phyloP scores from a whole-genome alignment of 176 grass and related monocot genomes.

The Cenchrus americanus region DNA sequence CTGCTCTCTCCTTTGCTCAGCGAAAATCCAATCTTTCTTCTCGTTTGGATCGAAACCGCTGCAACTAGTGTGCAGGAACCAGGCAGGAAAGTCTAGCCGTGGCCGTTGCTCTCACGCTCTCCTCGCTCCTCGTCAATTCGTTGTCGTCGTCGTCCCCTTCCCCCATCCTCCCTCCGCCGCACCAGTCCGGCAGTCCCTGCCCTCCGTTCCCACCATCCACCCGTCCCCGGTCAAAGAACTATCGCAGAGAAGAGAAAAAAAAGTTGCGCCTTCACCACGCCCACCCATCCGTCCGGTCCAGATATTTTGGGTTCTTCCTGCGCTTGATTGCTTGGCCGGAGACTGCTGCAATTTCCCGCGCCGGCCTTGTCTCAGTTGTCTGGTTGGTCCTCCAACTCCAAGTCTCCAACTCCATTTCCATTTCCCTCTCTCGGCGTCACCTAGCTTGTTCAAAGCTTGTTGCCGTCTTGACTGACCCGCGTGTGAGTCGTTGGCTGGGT shows the following conservation, averaged over 20 bases:
- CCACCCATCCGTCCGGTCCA: not conserved
- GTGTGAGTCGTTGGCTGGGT: constrained; percentile 26
- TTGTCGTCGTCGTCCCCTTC: not conserved
- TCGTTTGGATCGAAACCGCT: too few relatives aligned
- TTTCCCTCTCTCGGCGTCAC: not conserved
- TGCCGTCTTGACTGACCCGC: constrained; percentile 19
- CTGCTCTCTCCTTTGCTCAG: too few relatives aligned
- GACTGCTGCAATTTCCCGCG: not conserved
- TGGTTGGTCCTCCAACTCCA: not conserved
- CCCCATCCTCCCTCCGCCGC: too few relatives aligned
- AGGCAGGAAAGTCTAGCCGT: not conserved
- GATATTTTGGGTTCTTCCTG: not conserved
- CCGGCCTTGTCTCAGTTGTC: not conserved
- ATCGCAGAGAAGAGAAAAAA: not conserved
- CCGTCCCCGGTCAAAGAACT: not conserved
- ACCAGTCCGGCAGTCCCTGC: too few relatives aligned
- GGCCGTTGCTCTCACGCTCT: not conserved
- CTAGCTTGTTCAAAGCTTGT: constrained; percentile 5
- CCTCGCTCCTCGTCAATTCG: too few relatives aligned
- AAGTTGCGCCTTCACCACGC: not conserved
- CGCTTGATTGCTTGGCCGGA: not conserved
- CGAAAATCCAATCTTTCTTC: too few relatives aligned
- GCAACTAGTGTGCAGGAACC: too few relatives aligned
- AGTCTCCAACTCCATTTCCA: not conserved
- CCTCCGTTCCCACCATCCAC: not conserved